Evolutionary conservation across 306 rosid genomes (phyloP), one percentile per base, ranked within the genome.

Genomic region (Castanospermum australe): DNA sequence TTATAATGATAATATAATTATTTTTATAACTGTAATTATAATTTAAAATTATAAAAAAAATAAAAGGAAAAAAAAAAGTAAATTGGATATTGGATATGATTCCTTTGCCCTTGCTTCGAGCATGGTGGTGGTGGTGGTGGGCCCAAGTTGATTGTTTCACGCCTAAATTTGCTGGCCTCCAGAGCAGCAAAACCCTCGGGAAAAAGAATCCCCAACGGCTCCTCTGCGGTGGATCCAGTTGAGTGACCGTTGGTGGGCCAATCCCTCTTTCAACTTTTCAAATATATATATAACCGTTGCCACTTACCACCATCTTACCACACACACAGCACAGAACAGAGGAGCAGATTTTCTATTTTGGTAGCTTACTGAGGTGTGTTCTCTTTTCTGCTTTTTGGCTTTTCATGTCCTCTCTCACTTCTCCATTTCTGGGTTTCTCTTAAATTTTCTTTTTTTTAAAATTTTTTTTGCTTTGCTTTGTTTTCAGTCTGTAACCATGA

Each of bases 191-290:
- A 63, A 73, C 25, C n/a, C 84, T 82, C 56, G 83, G 68, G 59
- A 67, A 79, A 21, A 74, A 60, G 81, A 79, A 84, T 73, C 78
- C 36, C 32, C 76, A 85, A 82, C 84, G 89, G 89, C 86, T 84
- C 68, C 82, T 70, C 72, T 70, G 56, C 21, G 76, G 11, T 85
- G 86, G 44, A 78, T 82, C 82, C 82, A 78, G 63, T 76, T 63
- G 74, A 68, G 59, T 82, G 38, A 82, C 89, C 86, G 86, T 85
- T 82, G 69, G 24, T 84, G 80, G 82, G 50, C 36, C 83, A 13
- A 67, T 38, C 20, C 6, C 4, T n/a, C 4, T 51, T 56, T 15
- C 25, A 1, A 41, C 8, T 10, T 44, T 71, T 17, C 32, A 56
- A 45, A 12, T n/a, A 20, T 12, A 8, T 18, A 71, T 45, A 63